Evolutionary conservation across 306 rosid species (phyloP).

Genomic region (Castanospermum australe): DNA sequence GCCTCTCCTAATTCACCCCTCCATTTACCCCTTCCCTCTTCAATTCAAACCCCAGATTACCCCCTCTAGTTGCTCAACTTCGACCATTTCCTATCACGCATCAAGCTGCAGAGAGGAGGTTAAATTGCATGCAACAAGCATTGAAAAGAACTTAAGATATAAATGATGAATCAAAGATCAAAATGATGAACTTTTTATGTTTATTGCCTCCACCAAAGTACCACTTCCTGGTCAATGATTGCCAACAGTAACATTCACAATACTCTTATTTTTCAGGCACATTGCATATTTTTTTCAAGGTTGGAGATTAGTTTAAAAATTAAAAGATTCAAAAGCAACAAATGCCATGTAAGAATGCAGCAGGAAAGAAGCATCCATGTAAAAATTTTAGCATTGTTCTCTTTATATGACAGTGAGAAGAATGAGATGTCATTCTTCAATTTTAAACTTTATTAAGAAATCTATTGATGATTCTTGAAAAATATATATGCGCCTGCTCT

Average conservation of each 20-base stretch:
- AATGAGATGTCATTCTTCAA: constrained; percentile 12
- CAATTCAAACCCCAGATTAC: no score
- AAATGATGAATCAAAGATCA: constrained; percentile 69
- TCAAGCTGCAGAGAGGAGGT: constrained; percentile 81
- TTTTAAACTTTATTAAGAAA: neutral
- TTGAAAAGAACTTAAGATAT: constrained; percentile 58
- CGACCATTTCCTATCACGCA: constrained; percentile 77
- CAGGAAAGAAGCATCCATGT: constrained; percentile 31
- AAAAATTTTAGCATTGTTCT: constrained; percentile 26
- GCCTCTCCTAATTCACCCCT: no score
- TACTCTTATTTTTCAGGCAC: constrained; percentile 51
- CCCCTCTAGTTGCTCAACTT: constrained; percentile 84
- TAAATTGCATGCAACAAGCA: constrained; percentile 82
- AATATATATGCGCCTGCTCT: neutral
- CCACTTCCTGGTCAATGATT: neutral
- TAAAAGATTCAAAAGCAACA: constrained; percentile 56
- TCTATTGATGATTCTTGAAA: neutral
- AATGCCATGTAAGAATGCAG: constrained; percentile 53
- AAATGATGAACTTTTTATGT: constrained; percentile 82
- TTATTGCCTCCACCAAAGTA: neutral
- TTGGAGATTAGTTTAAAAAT: constrained; percentile 70
- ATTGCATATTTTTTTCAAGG: constrained; percentile 87
- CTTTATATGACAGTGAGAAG: neutral
- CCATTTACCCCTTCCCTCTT: no score
- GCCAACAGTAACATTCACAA: neutral